phyloP scores from a whole-genome alignment of 257 asterid species.

The Petunia axillaris region DNA sequence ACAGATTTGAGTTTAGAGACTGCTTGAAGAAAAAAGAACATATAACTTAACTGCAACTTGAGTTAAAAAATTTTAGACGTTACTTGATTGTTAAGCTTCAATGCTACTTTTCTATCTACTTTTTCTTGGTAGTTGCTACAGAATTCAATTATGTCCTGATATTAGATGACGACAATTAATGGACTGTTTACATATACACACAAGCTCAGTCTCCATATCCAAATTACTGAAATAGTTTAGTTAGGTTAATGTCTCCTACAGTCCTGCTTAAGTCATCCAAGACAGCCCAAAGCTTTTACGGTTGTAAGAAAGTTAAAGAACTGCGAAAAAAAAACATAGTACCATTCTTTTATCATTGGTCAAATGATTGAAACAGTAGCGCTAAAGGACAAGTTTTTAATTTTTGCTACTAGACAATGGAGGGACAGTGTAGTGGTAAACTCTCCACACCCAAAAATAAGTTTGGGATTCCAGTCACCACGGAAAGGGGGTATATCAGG shows the following conservation, averaged over 20 bases:
- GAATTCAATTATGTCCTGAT: no score
- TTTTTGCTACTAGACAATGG: neutral
- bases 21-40: neutral
- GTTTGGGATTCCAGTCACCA: conserved; percentile 9
- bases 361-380: neutral
- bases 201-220: neutral
- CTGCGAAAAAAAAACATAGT: neutral
- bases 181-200: neutral
- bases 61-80: neutral
- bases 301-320: neutral
- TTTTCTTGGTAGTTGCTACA: no score
- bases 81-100: neutral
- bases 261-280: conserved; percentile 4
- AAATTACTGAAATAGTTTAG: neutral
- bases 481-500: neutral
- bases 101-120: no score
- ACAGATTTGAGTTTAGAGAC: neutral
- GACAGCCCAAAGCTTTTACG: neutral
- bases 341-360: neutral
- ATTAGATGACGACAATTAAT: neutral
- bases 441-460: neutral
- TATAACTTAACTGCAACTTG: neutral
- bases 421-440: neutral
- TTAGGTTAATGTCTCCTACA: neutral
- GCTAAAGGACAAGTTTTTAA: neutral